Percentiles rank a stretch among this genome's conserved stretches.
These are phyloP conservation scores for Xylariaceae sp. DNA, from an alignment of 2,329 filamentous ascomycete genomes.

Conservation along the genomic window DNA sequence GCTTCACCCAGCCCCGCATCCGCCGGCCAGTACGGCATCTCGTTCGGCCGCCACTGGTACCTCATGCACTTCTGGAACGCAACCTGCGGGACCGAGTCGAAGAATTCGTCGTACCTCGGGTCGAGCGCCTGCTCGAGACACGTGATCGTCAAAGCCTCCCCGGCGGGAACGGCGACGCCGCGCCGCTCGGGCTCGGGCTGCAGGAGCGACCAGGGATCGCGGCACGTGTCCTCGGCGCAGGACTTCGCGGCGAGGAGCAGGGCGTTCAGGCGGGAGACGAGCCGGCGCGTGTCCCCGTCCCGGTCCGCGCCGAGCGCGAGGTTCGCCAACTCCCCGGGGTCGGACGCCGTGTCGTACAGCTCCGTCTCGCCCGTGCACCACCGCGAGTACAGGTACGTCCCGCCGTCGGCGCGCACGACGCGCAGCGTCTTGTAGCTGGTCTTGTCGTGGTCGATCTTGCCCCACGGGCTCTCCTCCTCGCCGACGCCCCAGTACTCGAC, in stretches of 20 bases:
- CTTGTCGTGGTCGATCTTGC: background rate
- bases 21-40: conserved; percentile 23
- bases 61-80: conserved; percentile 18
- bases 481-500: conserved; percentile 27
- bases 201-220: conserved; percentile 25
- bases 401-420: conserved; percentile 18
- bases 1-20: conserved; percentile 15
- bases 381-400: conserved; percentile 20
- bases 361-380: conserved; percentile 27
- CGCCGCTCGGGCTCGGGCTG: conserved; percentile 20
- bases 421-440: conserved; percentile 26
- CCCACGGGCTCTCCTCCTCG: conserved; percentile 18
- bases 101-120: conserved; percentile 23
- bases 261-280: conserved; percentile 23
- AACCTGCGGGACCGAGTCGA: conserved; percentile 18
- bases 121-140: conserved; percentile 25
- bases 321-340: conserved; percentile 22
- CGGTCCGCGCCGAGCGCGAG: conserved; percentile 7
- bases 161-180: conserved; percentile 2
- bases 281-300: conserved; percentile 30
- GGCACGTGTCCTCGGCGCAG: conserved; percentile 22
- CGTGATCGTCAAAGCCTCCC: conserved; percentile 21
- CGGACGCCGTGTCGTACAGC: conserved; percentile 23
- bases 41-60: conserved; percentile 20
- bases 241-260: conserved; percentile 24